Base-by-base conservation (phyloP, 345 rosid species). In the Cochlearia excelsa region DNA sequence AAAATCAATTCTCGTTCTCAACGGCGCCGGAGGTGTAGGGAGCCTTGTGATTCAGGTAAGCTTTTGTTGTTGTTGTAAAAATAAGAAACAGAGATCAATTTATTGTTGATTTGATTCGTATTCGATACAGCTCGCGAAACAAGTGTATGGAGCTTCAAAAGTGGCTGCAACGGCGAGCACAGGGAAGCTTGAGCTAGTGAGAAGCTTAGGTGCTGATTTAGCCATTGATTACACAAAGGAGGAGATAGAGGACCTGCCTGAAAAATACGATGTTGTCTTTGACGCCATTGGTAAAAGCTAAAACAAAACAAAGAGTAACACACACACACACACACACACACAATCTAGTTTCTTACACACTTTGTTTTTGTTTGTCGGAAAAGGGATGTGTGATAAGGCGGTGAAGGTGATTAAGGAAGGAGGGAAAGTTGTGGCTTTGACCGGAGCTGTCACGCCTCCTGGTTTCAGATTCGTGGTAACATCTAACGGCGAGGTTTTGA, bases 1-100 rank as follows among this genome's bases (percentile, higher is more conserved):
- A 26, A 83, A 86, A 74, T 88, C 95, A 0, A 80, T 92, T 71
- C 95, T 92, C 44, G 86, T 92, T 58, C 71, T 92, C 58, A 85
- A 85, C 42, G 96, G 96, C 27, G 81, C 96, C 28, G 98, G 98
- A 51, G 96, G 98, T 44, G 98, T 92, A 77, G 98, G 98, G 65
- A 88, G 93, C 76, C 81, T 92, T 16, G 95, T 76, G 64, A 84
- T 92, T 78, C 98, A 92, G 95, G 98, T 91, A 53, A 7, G 26
- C 30, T 28, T 2, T 35, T 3, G 3, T n/a, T 16, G 3, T n/a
- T 16, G 23, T 16, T 16, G 23, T 16, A 16, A 16, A 16, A 16
- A 16, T 16, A 41, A 33, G 45, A 39, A 29, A 9, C 35, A 57
- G 30, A 26, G 43, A 7, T 50, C 50, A 29, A 7, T 58, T 50